Evolutionary conservation across 2,329 filamentous ascomycete species (phyloP).

Genomic region (Clonostachys sp.): DNA sequence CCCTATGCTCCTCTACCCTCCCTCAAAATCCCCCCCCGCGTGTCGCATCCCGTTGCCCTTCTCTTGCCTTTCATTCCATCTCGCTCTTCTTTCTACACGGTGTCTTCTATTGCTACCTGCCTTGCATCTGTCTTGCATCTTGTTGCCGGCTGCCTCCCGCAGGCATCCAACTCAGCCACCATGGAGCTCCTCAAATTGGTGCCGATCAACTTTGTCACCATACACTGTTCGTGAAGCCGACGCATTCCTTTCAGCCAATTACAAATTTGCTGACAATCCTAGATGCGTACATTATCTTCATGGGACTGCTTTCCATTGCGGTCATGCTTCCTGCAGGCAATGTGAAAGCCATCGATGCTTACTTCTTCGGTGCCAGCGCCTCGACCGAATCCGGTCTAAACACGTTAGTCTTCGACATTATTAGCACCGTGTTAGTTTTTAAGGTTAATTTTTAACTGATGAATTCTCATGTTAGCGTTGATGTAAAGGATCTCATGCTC

Average conservation of each 20-base stretch:
- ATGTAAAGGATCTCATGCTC: conserved; percentile 39
- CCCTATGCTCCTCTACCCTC: too few relatives aligned
- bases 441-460: neutral
- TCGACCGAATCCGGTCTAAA: conserved; percentile 47
- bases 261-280: neutral
- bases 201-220: neutral
- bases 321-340: conserved; percentile 4
- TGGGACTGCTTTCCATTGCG: conserved; percentile 1
- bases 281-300: conserved; percentile 7
- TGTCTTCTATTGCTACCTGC: too few relatives aligned
- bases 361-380: conserved; percentile 44
- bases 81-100: too few relatives aligned
- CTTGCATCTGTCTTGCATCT: too few relatives aligned
- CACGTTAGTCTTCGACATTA: conserved; percentile 23
- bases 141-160: too few relatives aligned
- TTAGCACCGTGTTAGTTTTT: too few relatives aligned
- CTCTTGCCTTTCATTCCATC: too few relatives aligned
- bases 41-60: too few relatives aligned
- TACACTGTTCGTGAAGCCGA: neutral
- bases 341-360: conserved; percentile 33
- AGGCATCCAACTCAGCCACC: neutral
- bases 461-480: conserved; percentile 25
- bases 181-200: neutral
- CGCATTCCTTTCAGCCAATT: neutral
- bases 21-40: too few relatives aligned